Percentiles rank a stretch among this genome's conserved stretches.
Conservation (phyloP, 139 green algal genomes). For the Dunaliella primolecta region DNA sequence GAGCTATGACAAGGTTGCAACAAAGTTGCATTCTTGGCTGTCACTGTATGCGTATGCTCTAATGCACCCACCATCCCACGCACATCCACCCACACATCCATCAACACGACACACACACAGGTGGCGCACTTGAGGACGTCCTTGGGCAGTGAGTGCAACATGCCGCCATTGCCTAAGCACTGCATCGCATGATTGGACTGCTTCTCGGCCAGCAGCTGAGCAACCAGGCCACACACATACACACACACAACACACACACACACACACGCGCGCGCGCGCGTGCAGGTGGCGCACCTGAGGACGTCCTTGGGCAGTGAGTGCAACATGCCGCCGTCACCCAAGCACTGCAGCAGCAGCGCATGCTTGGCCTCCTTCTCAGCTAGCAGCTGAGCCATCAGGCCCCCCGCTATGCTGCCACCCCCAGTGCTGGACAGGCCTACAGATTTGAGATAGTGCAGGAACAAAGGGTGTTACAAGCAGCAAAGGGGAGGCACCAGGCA, state of each 20-base stretch:
- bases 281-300: constrained; percentile 14
- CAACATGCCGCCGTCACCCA: constrained; percentile 25
- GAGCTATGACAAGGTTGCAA: too few relatives aligned
- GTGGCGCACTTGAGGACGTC: constrained; percentile 23
- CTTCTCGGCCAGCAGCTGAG: constrained; percentile 35
- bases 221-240: constrained; percentile 10
- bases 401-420: not conserved
- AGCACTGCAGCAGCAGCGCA: constrained; percentile 28
- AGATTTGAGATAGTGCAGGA: too few relatives aligned
- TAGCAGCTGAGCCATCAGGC: constrained; percentile 29
- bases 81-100: constrained; percentile 4
- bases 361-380: constrained; percentile 34
- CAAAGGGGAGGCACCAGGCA: too few relatives aligned
- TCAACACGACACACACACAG: too few relatives aligned
- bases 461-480: too few relatives aligned
- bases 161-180: constrained; percentile 21
- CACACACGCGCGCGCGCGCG: not conserved
- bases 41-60: too few relatives aligned
- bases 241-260: too few relatives aligned
- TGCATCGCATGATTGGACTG: constrained; percentile 22
- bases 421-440: too few relatives aligned
- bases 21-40: too few relatives aligned
- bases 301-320: constrained; percentile 21
- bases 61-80: not conserved
- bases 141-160: constrained; percentile 23